phyloP scores from a whole-genome alignment of 257 asterid genomes.

The Datura wrightii region DNA sequence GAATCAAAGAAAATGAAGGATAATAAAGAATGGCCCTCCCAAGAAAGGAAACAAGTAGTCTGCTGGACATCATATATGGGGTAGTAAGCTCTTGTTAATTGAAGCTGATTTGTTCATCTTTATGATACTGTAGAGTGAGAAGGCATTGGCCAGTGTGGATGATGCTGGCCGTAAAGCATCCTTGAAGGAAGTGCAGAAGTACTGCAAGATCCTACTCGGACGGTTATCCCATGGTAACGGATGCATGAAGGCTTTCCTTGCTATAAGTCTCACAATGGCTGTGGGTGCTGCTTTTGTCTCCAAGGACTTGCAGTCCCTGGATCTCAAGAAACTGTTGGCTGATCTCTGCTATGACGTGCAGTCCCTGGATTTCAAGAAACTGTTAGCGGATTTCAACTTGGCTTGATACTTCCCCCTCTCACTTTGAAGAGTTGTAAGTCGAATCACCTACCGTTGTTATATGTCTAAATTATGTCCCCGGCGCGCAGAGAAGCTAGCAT shows the following conservation, averaged over 20 bases:
- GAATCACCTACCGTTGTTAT: constrained; percentile 34
- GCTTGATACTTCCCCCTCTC: constrained; percentile 25
- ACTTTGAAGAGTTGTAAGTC: constrained; percentile 27
- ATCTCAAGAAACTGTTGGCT: constrained; percentile 38
- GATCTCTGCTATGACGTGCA: constrained; percentile 31
- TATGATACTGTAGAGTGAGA: constrained; percentile 59
- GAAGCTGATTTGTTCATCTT: not conserved
- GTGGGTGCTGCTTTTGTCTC: constrained; percentile 54
- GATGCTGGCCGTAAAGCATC: constrained; percentile 49
- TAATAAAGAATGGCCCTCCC: not conserved
- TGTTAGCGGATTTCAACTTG: constrained; percentile 40
- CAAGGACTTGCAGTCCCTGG: constrained; percentile 39
- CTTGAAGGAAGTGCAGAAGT: constrained; percentile 70
- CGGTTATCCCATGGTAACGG: constrained; percentile 58
- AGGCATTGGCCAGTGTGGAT: constrained; percentile 54
- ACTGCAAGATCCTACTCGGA: constrained; percentile 57
- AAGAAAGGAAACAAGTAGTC: not conserved
- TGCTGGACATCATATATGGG: not conserved
- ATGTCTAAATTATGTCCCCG: constrained; percentile 38
- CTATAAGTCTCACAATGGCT: constrained; percentile 48
- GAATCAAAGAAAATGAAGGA: not conserved
- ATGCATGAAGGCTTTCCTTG: constrained; percentile 51
- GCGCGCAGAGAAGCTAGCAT: constrained; percentile 41
- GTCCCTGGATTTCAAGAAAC: constrained; percentile 44
- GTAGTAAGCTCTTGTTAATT: not conserved